These are phyloP conservation scores for Canavalia ensiformis DNA, from an alignment of 306 rosid species.

Conservation along the genomic window DNA sequence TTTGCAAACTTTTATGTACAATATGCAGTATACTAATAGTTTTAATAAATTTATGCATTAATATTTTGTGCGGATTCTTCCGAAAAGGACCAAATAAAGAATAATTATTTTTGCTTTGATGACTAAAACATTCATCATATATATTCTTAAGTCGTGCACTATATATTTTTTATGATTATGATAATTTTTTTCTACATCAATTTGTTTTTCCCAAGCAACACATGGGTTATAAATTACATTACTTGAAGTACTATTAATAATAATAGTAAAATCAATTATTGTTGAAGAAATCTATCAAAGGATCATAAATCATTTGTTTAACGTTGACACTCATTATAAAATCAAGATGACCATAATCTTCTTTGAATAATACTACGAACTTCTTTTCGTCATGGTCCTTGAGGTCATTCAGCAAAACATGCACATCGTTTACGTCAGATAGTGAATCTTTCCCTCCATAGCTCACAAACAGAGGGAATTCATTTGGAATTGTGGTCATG, in stretches of 20 bases:
- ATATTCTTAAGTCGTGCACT: too few relatives aligned
- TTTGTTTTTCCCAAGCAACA: too few relatives aligned
- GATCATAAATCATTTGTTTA: constrained; percentile 62
- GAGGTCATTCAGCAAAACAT: constrained; percentile 59
- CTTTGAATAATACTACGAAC: constrained; percentile 50
- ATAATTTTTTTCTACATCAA: too few relatives aligned
- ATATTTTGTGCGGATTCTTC: too few relatives aligned
- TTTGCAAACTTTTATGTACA: too few relatives aligned
- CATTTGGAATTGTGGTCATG: constrained; percentile 62
- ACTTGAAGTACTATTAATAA: background rate
- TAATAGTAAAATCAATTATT: constrained; percentile 38
- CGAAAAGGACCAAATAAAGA: too few relatives aligned
- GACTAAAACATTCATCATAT: too few relatives aligned
- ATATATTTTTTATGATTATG: too few relatives aligned
- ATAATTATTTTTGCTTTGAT: too few relatives aligned
- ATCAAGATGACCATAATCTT: constrained; percentile 76
- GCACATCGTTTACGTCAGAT: constrained; percentile 64
- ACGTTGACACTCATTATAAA: constrained; percentile 66
- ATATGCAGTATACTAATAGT: too few relatives aligned
- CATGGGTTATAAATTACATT: background rate
- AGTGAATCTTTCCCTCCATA: constrained; percentile 67
- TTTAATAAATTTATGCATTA: too few relatives aligned
- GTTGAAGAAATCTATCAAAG: constrained; percentile 60
- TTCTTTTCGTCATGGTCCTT: constrained; percentile 58
- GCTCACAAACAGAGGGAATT: constrained; percentile 64